A percentile compares a stretch with the other conserved stretches of the same genome.
Conservation (phyloP, 2,329 filamentous ascomycete genomes). For the Fusarium nelsonii region DNA sequence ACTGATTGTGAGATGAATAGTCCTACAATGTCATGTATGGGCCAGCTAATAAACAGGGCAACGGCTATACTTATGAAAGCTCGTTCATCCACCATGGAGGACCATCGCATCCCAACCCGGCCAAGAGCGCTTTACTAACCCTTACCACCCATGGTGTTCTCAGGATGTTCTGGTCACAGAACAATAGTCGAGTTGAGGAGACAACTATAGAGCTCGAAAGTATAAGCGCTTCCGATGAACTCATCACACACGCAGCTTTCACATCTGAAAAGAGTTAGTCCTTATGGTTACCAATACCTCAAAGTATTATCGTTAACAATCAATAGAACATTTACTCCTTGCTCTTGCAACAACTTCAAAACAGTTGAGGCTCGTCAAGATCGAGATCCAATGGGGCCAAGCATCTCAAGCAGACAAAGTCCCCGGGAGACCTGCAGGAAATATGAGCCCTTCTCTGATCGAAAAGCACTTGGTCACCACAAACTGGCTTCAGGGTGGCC, state of each 20-base stretch:
- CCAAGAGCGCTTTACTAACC: slow-evolving; percentile 80
- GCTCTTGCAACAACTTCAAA: slow-evolving; percentile 76
- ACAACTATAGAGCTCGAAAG: slow-evolving; percentile 79
- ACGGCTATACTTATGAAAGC: slow-evolving; percentile 77
- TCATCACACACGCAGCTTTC: slow-evolving; percentile 84
- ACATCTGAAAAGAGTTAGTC: slow-evolving; percentile 78
- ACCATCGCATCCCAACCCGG: slow-evolving; percentile 77
- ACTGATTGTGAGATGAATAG: slow-evolving; percentile 33
- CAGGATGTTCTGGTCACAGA: slow-evolving; percentile 82
- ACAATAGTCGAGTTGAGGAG: slow-evolving; percentile 78
- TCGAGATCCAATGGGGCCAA: slow-evolving; percentile 78
- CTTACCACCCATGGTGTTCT: slow-evolving; percentile 81
- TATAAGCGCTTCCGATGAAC: slow-evolving; percentile 76
- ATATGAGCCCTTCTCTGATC: slow-evolving; percentile 65
- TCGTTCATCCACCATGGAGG: slow-evolving; percentile 74
- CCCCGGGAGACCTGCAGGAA: slow-evolving; percentile 59
- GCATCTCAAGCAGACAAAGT: slow-evolving; percentile 65
- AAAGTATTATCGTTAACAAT: slow-evolving; percentile 43
- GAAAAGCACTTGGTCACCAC: slow-evolving; percentile 69
- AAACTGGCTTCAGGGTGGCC: slow-evolving; percentile 66
- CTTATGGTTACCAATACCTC: too few species aligned
- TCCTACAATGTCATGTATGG: slow-evolving; percentile 64
- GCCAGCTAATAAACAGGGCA: slow-evolving; percentile 72
- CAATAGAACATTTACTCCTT: slow-evolving; percentile 67
- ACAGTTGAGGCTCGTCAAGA: slow-evolving; percentile 79